phyloP scores from a whole-genome alignment of 345 rosid genomes.

The Bruguiera gymnorhiza region DNA sequence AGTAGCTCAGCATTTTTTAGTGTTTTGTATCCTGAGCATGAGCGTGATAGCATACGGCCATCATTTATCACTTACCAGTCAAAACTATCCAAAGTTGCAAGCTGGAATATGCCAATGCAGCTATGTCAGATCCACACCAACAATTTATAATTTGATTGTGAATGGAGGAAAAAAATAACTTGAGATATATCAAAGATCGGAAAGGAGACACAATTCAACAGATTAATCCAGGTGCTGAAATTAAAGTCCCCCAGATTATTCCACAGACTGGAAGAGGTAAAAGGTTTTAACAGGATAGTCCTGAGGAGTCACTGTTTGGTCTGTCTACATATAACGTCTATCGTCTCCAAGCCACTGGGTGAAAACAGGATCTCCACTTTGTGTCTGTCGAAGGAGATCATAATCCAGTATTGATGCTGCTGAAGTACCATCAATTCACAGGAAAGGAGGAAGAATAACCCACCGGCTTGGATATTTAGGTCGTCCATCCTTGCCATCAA shows the following conservation, averaged over 20 bases:
- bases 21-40: no score
- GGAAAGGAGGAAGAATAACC: conserved; percentile 88
- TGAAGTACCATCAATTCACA: conserved; percentile 26
- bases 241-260: conserved; percentile 1
- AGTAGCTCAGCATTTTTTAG: no score
- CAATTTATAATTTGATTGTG: background rate
- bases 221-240: background rate
- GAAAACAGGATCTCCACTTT: conserved; percentile 3
- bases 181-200: background rate
- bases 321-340: background rate
- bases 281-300: background rate
- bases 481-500: conserved; percentile 90
- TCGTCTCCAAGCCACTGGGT: background rate
- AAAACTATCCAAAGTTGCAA: no score
- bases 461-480: conserved; percentile 87
- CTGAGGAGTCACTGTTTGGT: background rate
- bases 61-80: no score
- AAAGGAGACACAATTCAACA: background rate
- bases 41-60: no score
- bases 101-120: no score
- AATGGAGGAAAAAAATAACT: background rate
- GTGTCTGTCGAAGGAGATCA: conserved; percentile 4
- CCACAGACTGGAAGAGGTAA: background rate
- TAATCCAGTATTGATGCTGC: background rate
- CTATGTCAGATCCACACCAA: no score